phyloP scores from a whole-genome alignment of 345 rosid genomes.

The Dipteronia dyeriana region DNA sequence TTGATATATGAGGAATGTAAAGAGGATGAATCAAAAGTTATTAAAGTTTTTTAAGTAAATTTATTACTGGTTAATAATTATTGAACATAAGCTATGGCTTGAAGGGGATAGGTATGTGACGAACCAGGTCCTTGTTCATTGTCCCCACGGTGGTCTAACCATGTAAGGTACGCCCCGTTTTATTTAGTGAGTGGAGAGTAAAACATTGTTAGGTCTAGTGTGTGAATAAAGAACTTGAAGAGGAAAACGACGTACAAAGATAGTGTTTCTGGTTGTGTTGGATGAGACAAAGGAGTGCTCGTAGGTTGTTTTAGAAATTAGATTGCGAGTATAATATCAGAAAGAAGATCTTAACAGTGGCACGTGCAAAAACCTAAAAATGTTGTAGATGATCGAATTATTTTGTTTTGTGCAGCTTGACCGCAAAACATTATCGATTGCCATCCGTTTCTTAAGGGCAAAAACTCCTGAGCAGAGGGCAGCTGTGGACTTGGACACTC shows the following conservation, averaged over 20 bases:
- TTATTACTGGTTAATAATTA: background rate
- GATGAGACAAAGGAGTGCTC: background rate
- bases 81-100: background rate
- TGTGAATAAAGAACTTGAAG: background rate
- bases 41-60: background rate
- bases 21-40: background rate
- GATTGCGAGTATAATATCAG: background rate
- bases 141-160: background rate
- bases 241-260: background rate
- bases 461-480: constrained; percentile 94
- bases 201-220: background rate
- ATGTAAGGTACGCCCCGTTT: background rate
- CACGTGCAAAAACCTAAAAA: background rate
- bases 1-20: too few relatives aligned
- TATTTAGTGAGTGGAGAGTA: background rate
- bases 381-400: background rate
- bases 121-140: background rate
- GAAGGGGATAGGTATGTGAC: background rate
- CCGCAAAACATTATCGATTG: constrained; percentile 65
- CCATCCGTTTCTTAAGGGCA: constrained; percentile 80
- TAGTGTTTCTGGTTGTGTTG: background rate
- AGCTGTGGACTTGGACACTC: constrained; percentile 96
- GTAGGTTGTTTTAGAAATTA: background rate
- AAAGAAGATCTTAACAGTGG: background rate
- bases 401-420: constrained; percentile 58